Conservation (phyloP, 495 filamentous ascomycete genomes). For the Friedmanniomyces endolithicus region DNA sequence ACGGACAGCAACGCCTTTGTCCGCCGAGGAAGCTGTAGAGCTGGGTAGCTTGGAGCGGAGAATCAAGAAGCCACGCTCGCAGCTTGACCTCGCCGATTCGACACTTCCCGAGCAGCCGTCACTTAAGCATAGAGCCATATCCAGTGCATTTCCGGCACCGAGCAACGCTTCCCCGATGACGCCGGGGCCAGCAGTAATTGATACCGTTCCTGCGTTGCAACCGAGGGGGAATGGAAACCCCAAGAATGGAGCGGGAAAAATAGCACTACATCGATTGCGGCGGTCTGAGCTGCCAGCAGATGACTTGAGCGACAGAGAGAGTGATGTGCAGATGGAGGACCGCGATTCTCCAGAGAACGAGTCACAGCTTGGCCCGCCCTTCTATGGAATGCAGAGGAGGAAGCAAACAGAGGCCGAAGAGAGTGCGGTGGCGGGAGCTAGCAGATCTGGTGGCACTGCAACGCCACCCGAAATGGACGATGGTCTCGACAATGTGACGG, state of each 20-base stretch:
- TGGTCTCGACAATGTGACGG: not conserved
- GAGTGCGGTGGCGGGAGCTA: constrained; percentile 2
- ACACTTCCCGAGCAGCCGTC: constrained; percentile 4
- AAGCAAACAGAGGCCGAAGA: constrained; percentile 3
- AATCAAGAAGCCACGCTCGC: constrained; percentile 27
- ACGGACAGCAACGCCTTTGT: constrained; percentile 46
- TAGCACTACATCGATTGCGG: not conserved
- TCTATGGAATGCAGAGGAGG: constrained; percentile 11
- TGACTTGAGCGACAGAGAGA: not conserved
- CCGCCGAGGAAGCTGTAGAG: constrained; percentile 47
- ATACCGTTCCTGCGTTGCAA: not conserved
- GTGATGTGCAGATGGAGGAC: constrained; percentile 13
- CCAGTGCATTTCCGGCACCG: not conserved
- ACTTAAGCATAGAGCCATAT: not conserved
- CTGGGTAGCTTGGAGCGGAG: constrained; percentile 32
- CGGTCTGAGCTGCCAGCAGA: not conserved
- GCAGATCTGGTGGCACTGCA: not conserved
- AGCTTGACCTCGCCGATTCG: constrained; percentile 3
- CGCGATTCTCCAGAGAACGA: constrained; percentile 11
- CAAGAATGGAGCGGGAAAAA: not conserved
- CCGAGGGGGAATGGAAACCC: not conserved
- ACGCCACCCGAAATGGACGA: not conserved
- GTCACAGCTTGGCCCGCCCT: constrained; percentile 14
- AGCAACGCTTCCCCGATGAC: constrained; percentile 13
- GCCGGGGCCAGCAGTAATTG: constrained; percentile 9